A percentile compares a stretch with the other conserved stretches of the same genome.
phyloP scores from a whole-genome alignment of 805 yeast genomes.

The Torulaspora franciscae region DNA sequence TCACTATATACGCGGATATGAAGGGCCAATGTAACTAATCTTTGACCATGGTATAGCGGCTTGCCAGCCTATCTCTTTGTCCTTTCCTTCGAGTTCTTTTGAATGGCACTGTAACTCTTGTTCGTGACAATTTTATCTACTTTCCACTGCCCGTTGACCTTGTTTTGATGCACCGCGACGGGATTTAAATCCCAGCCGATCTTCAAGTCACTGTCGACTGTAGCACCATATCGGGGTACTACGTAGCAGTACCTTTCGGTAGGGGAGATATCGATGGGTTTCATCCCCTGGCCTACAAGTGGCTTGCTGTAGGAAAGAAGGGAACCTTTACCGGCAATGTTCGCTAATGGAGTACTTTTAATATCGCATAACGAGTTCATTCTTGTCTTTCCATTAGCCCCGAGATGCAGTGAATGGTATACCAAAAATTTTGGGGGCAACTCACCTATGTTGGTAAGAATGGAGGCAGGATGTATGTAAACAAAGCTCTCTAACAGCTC shows the following conservation, averaged over 20 bases:
- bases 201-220: slow-evolving; percentile 68
- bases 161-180: slow-evolving; percentile 67
- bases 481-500: slow-evolving; percentile 51
- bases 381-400: slow-evolving; percentile 50
- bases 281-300: slow-evolving; percentile 74
- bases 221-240: slow-evolving; percentile 84
- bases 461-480: slow-evolving; percentile 76
- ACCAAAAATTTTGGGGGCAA: slow-evolving; percentile 77
- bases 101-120: slow-evolving; percentile 23
- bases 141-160: slow-evolving; percentile 63
- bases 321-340: slow-evolving; percentile 67
- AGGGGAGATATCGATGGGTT: slow-evolving; percentile 61
- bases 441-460: slow-evolving; percentile 46
- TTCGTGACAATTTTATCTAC: slow-evolving; percentile 35
- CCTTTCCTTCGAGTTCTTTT: slow-evolving; percentile 7
- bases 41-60: not conserved
- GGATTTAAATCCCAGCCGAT: slow-evolving; percentile 91
- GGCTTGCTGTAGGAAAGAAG: slow-evolving; percentile 86
- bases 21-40: not conserved
- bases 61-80: not conserved
- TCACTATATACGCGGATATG: not conserved
- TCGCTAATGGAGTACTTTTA: slow-evolving; percentile 67
- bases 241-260: slow-evolving; percentile 83
- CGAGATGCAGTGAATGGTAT: slow-evolving; percentile 59
- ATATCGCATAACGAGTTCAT: slow-evolving; percentile 76